Base-by-base conservation (phyloP, 164 flowering plant species). In the Umbellularia californica region DNA sequence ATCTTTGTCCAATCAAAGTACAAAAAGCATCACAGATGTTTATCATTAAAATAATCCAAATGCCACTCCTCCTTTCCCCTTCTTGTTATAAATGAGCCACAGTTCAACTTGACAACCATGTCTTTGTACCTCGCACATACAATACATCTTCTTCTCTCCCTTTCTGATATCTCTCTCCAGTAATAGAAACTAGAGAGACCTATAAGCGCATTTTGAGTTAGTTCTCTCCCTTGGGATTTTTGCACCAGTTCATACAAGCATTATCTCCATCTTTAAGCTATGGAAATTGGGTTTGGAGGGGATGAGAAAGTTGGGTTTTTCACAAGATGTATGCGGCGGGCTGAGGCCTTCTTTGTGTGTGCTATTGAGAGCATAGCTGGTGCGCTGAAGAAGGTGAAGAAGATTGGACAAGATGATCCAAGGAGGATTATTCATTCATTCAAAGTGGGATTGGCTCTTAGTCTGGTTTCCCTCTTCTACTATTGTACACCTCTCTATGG, bases 361-460 rank as follows among this genome's bases (percentile, higher is more conserved):
- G 24, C 69, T 5, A 79, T 70, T 64, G 62, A 60, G 65, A 78
- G 72, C 69, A 73, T 72, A 14, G 41, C 76, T 7, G 71, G 69
- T 1, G 52, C 77, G 3, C 76, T 71, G 13, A 83, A 81, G 47
- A 83, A 74, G 64, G 76, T 71, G 6, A 83, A 75, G 82, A 83
- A 90, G 78, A 47, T 88, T 0, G 97, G 82, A 52, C 62, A 80
- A 80, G 94, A 92, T 72, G 97, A 92, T 73, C 97, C 97, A 4
- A 90, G 97, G 80, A 81, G 87, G 74, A 69, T 92, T 27, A 70
- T 77, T 24, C 97, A 92, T 81, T 85, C 94, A 22, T 55, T 90
- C 2, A 92, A 92, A 77, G 90, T 92, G 74, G 97, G 88, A 58
- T 65, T 90, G 27, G 94, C 97, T 6, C 90, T 92, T 71, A 88